Evolutionary conservation across 495 filamentous ascomycete genomes (phyloP), one percentile per base, ranked within the genome.

Genomic region (Sordaria brevicollis): DNA sequence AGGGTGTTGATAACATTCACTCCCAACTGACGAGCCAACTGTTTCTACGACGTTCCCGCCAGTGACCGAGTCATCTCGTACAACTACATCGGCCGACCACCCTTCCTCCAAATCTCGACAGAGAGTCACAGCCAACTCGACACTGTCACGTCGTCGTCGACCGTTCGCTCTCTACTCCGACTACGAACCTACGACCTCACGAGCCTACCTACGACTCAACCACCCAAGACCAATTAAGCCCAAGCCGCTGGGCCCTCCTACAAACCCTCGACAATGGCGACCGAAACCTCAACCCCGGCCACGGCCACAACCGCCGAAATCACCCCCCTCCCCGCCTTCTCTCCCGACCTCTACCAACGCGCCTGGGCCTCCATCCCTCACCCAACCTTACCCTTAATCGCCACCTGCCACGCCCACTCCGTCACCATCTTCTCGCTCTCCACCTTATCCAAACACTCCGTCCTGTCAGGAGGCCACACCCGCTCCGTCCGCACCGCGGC

Each of bases 331-430:
- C 74, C 80, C 66, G 81, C 86, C 37, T 85, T 92, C 80, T 81
- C 82, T 36, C 89, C 90, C 17, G 87, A 89, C 67, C 85, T 94
- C n/a, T 89, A 88, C 71, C 86, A 92, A 74, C 92, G 95, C 71
- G 88, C 92, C 68, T 99, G 95, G 95, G 85, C 88, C 43, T 90
- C 92, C 49, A 82, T 90, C 39, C 91, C 93, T 0, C 96, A 99
- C 81, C 94, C 94, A 1, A 89, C 87, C 31, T 89, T 94, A 34
- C 95, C 95, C 2, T 83, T 99, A 69, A 83, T 97, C 72, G 95
- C 95, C 65, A 97, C 94, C 69, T 88, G 91, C 78, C 93, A 92
- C 83, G 87, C 90, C 38, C 93, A 93, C 69, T 90, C 90, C 37
- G 92, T 93, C 62, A 93, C 91, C 67, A 84, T 99, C 71, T 96